Conservation (phyloP, 1,284 basidiomycete genomes). For the Neolentinus lepideus region DNA sequence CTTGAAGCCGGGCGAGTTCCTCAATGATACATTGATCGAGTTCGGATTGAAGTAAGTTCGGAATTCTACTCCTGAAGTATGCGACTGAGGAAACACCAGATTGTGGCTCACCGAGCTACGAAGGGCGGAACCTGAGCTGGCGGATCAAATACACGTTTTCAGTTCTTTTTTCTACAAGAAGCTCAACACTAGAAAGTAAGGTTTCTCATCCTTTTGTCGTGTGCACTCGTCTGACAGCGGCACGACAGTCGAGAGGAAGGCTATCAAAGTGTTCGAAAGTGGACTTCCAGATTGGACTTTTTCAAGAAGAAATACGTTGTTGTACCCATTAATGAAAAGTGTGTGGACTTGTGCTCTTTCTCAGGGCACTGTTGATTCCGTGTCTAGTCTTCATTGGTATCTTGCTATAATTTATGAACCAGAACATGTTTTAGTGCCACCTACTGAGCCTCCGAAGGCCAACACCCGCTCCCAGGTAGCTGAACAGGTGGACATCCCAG, state of each 20-base stretch:
- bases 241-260: conserved; percentile 48
- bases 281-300: conserved; percentile 85
- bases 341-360: conserved; percentile 18
- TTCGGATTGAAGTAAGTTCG: conserved; percentile 80
- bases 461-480: background rate
- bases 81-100: conserved; percentile 30
- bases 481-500: background rate
- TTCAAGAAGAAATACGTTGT: conserved; percentile 92
- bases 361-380: conserved; percentile 1
- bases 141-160: conserved; percentile 82
- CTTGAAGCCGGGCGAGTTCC: conserved; percentile 70
- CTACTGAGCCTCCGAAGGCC: conserved; percentile 8
- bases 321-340: conserved; percentile 97
- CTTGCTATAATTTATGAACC: conserved; percentile 91
- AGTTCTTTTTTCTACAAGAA: conserved; percentile 98
- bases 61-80: background rate
- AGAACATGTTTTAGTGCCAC: conserved; percentile 45
- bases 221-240: conserved; percentile 1
- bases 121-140: conserved; percentile 47
- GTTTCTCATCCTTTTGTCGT: conserved; percentile 15
- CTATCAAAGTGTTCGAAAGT: conserved; percentile 86
- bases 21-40: conserved; percentile 96
- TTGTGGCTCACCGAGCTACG: conserved; percentile 59
- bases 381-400: conserved; percentile 88
- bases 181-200: conserved; percentile 66